A percentile compares a stretch with the other conserved stretches of the same genome.
phyloP scores from a whole-genome alignment of 2,329 filamentous ascomycete species.

The Trichoderma semiorbis region DNA sequence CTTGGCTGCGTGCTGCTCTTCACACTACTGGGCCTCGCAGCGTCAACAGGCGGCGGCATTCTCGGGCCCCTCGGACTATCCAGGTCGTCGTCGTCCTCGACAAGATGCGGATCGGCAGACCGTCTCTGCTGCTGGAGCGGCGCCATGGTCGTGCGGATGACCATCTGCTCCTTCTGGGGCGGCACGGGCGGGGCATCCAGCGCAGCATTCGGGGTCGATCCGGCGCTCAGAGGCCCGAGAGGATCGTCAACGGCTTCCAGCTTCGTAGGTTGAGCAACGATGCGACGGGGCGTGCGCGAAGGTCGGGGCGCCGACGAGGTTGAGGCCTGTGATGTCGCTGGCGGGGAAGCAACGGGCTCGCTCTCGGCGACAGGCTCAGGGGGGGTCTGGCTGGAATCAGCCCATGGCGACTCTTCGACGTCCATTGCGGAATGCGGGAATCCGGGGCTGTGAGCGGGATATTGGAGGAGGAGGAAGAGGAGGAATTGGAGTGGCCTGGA shows the following conservation, averaged over 20 bases:
- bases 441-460: neutral
- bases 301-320: slow-evolving; percentile 37
- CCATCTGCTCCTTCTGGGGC: slow-evolving; percentile 63
- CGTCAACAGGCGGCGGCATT: slow-evolving; percentile 62
- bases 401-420: slow-evolving; percentile 53
- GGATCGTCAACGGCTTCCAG: slow-evolving; percentile 76
- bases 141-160: slow-evolving; percentile 57
- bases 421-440: slow-evolving; percentile 39
- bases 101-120: slow-evolving; percentile 58
- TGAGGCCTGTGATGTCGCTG: slow-evolving; percentile 30
- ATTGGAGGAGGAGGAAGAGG: neutral
- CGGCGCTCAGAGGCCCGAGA: slow-evolving; percentile 70
- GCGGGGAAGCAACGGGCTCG: slow-evolving; percentile 31
- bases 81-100: slow-evolving; percentile 65
- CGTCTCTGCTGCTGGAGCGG: slow-evolving; percentile 41
- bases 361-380: slow-evolving; percentile 30
- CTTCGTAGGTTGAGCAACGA: slow-evolving; percentile 72
- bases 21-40: slow-evolving; percentile 50
- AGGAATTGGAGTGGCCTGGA: neutral
- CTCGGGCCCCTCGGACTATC: slow-evolving; percentile 52
- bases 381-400: slow-evolving; percentile 40
- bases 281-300: slow-evolving; percentile 53
- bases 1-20: slow-evolving; percentile 64
- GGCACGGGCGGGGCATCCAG: slow-evolving; percentile 62
- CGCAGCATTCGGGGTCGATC: slow-evolving; percentile 46